Evolutionary conservation across 2,329 filamentous ascomycete genomes (phyloP).

Genomic region (Fusarium transvaalense): DNA sequence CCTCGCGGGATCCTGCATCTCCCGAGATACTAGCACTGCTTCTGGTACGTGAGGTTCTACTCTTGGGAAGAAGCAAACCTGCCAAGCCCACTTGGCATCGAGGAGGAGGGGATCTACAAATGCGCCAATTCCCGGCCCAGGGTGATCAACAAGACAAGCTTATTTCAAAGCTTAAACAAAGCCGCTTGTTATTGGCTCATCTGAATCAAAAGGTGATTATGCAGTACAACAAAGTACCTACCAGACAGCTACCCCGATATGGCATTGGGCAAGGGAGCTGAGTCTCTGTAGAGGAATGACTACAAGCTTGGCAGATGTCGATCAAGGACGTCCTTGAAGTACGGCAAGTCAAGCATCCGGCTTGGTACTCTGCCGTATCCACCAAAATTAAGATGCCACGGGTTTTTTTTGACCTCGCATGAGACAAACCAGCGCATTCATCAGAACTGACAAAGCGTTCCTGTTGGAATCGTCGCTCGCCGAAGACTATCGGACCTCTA

Average conservation of each 20-base stretch:
- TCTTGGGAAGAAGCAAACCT: conserved; percentile 1
- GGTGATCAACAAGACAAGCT: conserved; percentile 42
- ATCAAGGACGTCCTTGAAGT: conserved; percentile 20
- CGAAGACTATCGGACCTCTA: conserved; percentile 33
- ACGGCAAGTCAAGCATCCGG: conserved; percentile 43
- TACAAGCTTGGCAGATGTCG: conserved; percentile 39
- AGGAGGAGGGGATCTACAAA: conserved; percentile 21
- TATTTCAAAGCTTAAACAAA: conserved; percentile 45
- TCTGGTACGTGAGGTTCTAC: neutral
- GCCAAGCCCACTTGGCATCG: conserved; percentile 19
- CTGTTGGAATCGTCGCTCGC: neutral
- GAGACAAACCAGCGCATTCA: conserved; percentile 7
- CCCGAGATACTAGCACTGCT: conserved; percentile 1
- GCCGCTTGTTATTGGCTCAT: conserved; percentile 9
- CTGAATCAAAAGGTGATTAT: conserved; percentile 17
- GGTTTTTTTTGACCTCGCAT: neutral
- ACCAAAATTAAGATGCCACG: neutral
- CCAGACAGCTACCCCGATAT: neutral
- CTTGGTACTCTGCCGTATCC: conserved; percentile 34
- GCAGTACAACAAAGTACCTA: neutral
- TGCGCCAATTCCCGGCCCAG: conserved; percentile 24
- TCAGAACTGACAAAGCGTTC: conserved; percentile 19
- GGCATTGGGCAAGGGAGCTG: conserved; percentile 14
- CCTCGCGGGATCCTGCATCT: conserved; percentile 4
- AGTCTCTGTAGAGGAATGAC: conserved; percentile 15